A percentile compares a stretch with the other conserved stretches of the same genome.
These are phyloP conservation scores for Plasmodium relictum DNA, from an alignment of 169 alveolate species.

Conservation along the genomic window DNA sequence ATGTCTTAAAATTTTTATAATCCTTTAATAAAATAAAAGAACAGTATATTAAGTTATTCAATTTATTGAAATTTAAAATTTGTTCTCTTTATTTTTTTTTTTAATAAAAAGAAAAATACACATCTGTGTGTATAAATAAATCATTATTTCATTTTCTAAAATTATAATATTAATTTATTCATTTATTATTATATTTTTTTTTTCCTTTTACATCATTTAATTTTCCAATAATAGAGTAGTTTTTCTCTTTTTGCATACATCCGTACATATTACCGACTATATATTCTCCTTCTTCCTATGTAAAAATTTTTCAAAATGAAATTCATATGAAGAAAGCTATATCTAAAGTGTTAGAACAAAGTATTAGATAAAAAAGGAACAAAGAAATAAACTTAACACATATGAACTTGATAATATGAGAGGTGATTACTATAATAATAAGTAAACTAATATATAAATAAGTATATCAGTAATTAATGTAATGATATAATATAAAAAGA, in stretches of 20 bases:
- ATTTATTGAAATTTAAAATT: too few species aligned
- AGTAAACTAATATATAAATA: background rate
- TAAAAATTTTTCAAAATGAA: background rate
- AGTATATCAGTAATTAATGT: background rate
- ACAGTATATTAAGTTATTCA: background rate
- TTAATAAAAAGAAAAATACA: background rate
- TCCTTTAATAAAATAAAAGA: constrained; percentile 28
- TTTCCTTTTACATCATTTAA: constrained; percentile 51
- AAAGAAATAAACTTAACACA: background rate
- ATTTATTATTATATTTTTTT: constrained; percentile 2
- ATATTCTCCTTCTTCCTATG: constrained; percentile 75
- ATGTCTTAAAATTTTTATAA: constrained; percentile 67
- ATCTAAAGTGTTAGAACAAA: background rate
- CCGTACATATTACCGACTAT: constrained; percentile 58
- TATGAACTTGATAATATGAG: background rate
- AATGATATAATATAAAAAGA: background rate
- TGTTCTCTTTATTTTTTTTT: background rate
- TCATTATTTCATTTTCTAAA: background rate
- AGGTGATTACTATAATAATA: background rate
- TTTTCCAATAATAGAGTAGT: constrained; percentile 49
- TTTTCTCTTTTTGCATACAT: constrained; percentile 70
- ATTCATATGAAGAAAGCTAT: background rate
- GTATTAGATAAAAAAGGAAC: background rate
- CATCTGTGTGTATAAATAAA: too few species aligned
- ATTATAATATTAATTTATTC: background rate